These are phyloP conservation scores for Thielaviopsis cerberus DNA, from an alignment of 2,329 filamentous ascomycete species.

Conservation along the genomic window DNA sequence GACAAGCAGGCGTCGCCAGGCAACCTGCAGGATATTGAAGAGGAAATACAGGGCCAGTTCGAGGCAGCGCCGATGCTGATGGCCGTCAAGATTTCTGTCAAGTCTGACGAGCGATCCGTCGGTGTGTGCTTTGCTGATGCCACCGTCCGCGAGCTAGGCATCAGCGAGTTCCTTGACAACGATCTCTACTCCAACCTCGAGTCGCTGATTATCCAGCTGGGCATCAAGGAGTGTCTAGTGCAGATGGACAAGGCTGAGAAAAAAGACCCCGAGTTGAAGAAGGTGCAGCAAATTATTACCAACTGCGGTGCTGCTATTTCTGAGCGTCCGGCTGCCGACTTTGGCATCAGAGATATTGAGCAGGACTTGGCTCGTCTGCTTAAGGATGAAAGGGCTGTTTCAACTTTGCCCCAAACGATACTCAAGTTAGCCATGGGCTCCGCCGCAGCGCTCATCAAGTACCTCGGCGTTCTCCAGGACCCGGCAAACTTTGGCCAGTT, in stretches of 20 bases:
- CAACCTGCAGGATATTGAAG: slow-evolving; percentile 91
- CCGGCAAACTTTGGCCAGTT: slow-evolving; percentile 92
- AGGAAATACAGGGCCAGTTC: slow-evolving; percentile 72
- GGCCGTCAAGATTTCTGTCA: slow-evolving; percentile 82
- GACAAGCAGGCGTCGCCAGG: slow-evolving; percentile 84
- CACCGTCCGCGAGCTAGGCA: slow-evolving; percentile 81
- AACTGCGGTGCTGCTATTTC: slow-evolving; percentile 82
- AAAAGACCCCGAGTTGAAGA: slow-evolving; percentile 62
- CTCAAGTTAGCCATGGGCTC: slow-evolving; percentile 92
- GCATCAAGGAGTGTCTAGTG: slow-evolving; percentile 84
- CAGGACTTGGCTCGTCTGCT: slow-evolving; percentile 78
- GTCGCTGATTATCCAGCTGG: slow-evolving; percentile 84
- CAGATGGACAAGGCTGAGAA: slow-evolving; percentile 73
- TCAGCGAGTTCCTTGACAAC: slow-evolving; percentile 97
- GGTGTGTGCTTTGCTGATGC: slow-evolving; percentile 97
- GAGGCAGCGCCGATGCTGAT: slow-evolving; percentile 88
- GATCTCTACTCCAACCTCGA: slow-evolving; percentile 97
- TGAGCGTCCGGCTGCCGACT: slow-evolving; percentile 59
- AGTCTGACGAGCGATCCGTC: slow-evolving; percentile 65
- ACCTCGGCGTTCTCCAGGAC: slow-evolving; percentile 77
- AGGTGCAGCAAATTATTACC: slow-evolving; percentile 74
- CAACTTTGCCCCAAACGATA: slow-evolving; percentile 71
- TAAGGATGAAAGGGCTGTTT: slow-evolving; percentile 65
- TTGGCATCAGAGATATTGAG: slow-evolving; percentile 80
- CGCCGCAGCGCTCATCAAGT: slow-evolving; percentile 83